Percentiles rank a stretch among this genome's conserved stretches.
Conservation (phyloP, 2,329 filamentous ascomycete genomes). For the Colletotrichum tofieldiae region DNA sequence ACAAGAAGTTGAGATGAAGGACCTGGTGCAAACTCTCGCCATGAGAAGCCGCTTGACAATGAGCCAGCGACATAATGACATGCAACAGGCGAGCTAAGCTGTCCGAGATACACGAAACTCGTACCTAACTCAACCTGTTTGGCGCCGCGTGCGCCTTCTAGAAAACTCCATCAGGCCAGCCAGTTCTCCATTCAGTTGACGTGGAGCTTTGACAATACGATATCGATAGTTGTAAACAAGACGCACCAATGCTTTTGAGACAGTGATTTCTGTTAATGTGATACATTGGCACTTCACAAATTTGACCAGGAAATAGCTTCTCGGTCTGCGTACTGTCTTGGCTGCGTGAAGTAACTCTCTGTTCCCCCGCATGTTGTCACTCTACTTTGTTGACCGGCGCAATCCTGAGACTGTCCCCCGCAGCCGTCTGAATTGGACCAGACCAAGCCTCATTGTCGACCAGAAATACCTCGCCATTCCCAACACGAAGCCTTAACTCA, state of each 20-base stretch:
- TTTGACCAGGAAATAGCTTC: too few relatives aligned
- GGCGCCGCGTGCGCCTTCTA: neutral
- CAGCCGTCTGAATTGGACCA: neutral
- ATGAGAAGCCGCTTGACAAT: neutral
- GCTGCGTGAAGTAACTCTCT: neutral
- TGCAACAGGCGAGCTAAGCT: neutral
- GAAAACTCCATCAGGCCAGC: neutral
- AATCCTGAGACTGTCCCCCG: neutral
- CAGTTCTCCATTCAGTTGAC: neutral
- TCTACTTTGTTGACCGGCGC: neutral
- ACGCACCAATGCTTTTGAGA: neutral
- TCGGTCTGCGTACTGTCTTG: neutral
- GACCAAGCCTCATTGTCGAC: neutral
- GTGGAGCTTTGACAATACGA: too few relatives aligned
- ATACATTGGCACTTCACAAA: too few relatives aligned
- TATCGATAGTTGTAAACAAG: neutral
- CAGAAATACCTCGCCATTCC: neutral
- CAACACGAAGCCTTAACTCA: conserved; percentile 13
- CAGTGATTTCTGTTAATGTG: neutral
- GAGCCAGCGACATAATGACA: neutral
- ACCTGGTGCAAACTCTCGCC: neutral
- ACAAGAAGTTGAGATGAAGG: conserved; percentile 2
- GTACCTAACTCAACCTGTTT: neutral
- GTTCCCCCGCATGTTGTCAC: neutral
- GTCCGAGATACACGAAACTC: neutral